Evolutionary conservation across 2,329 filamentous ascomycete species (phyloP).

Genomic region (Penicillium sp.): DNA sequence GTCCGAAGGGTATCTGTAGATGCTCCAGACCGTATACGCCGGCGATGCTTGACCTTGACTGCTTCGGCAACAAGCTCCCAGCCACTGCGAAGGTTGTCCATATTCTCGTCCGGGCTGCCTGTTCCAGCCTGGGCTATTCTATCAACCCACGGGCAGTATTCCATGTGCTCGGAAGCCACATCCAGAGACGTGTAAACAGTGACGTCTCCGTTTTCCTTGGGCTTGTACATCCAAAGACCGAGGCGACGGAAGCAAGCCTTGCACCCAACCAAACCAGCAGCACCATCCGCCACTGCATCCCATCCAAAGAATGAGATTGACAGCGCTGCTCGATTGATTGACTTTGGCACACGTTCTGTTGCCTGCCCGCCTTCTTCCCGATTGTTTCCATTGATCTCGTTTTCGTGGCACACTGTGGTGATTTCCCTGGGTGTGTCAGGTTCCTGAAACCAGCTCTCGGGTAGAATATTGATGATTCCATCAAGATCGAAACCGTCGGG

Average conservation of each 20-base stretch:
- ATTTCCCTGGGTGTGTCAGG: background rate
- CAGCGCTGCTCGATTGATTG: constrained; percentile 61
- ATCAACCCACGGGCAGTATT: constrained; percentile 80
- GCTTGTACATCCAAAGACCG: constrained; percentile 90
- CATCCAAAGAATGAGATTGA: constrained; percentile 71
- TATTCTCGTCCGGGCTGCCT: constrained; percentile 31
- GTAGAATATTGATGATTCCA: constrained; percentile 29
- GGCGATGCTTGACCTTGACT: constrained; percentile 41
- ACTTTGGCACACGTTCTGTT: constrained; percentile 11
- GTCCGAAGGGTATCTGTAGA: constrained; percentile 29
- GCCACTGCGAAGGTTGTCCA: constrained; percentile 39
- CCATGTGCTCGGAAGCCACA: constrained; percentile 69
- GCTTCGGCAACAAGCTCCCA: constrained; percentile 48
- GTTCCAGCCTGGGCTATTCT: constrained; percentile 57
- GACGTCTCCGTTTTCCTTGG: constrained; percentile 57
- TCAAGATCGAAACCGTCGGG: constrained; percentile 35
- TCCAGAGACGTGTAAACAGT: constrained; percentile 56
- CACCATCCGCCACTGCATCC: constrained; percentile 54
- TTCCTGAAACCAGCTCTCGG: constrained; percentile 19
- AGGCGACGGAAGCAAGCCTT: constrained; percentile 82
- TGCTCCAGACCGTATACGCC: constrained; percentile 26
- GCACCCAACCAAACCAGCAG: constrained; percentile 69
- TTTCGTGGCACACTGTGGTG: background rate
- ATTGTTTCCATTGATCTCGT: too few species aligned
- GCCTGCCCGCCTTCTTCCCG: constrained; percentile 2